Percentiles rank a stretch among this genome's conserved stretches.
phyloP scores from a whole-genome alignment of 192 early-diverging fungal species.

The Podila horticola region DNA sequence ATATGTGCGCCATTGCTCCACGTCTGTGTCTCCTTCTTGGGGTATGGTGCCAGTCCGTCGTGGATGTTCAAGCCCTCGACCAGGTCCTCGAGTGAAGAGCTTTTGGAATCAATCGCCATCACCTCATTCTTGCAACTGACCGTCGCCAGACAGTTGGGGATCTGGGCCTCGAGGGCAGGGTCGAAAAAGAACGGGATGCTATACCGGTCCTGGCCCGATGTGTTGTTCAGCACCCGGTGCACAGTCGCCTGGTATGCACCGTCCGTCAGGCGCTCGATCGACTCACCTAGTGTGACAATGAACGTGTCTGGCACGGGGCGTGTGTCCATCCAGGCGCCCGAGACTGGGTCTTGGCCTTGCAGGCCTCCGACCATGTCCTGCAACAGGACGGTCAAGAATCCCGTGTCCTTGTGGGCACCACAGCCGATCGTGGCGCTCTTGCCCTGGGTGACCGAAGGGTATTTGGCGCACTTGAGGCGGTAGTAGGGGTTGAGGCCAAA shows the following conservation, averaged over 20 bases:
- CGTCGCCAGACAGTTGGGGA: slow-evolving; percentile 12
- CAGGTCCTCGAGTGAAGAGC: too few species aligned
- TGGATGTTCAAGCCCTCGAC: too few species aligned
- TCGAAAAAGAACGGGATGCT: slow-evolving; percentile 69
- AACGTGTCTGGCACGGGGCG: slow-evolving; percentile 64
- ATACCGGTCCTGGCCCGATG: slow-evolving; percentile 56
- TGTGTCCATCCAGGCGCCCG: slow-evolving; percentile 71
- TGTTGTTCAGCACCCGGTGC: slow-evolving; percentile 67
- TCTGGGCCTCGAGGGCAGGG: slow-evolving; percentile 47
- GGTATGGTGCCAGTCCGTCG: too few species aligned
- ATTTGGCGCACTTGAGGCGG: slow-evolving; percentile 57
- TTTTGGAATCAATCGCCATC: too few species aligned
- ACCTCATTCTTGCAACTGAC: too few species aligned
- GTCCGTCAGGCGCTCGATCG: slow-evolving; percentile 63
- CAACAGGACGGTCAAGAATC: slow-evolving; percentile 63
- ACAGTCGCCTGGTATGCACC: slow-evolving; percentile 64
- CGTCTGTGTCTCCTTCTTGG: not conserved
- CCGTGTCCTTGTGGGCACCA: slow-evolving; percentile 69
- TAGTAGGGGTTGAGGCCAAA: slow-evolving; percentile 55
- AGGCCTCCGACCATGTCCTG: slow-evolving; percentile 69
- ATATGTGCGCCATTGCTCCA: slow-evolving; percentile 46
- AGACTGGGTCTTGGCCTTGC: slow-evolving; percentile 65
- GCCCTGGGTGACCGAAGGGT: slow-evolving; percentile 48
- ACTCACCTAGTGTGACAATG: slow-evolving; percentile 75
- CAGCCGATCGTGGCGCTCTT: slow-evolving; percentile 49